Base-by-base conservation (phyloP, 2,329 filamentous ascomycete genomes). In the Fusarium ramigenum region DNA sequence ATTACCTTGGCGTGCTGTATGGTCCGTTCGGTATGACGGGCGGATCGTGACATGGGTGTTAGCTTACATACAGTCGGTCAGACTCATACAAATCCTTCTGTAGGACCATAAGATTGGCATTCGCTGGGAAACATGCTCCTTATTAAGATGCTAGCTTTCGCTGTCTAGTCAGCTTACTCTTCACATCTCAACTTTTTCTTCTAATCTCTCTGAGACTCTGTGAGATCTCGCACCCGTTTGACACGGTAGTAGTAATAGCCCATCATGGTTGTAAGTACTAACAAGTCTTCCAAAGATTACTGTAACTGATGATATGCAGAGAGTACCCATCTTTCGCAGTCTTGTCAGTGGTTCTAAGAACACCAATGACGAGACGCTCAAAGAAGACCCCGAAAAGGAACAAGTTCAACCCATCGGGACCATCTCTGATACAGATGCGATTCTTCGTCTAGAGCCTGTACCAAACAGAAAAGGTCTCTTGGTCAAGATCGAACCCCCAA, bases 401-500 rank as follows among this genome's bases (percentile, higher is more conserved):
- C 28, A 53, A 1, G 36, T 19, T 19, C 11, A 36, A 1, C 9
- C 43, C 9, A n/a, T 30, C 4, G 36, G 32, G 0, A 39, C 15
- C 37, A 53, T 70, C 57, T 36, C 61, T n/a, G 23, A 60, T 4
- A 63, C 72, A 11, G 70, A 76, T 19, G 71, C 63, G 3, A 16
- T 72, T n/a, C 69, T 82, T n/a, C 70, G 73, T n/a, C 79, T 88
- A 10, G 83, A 87, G 56, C 81, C 84, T 0, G 64, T 87, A 8
- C 72, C 80, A 1, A 74, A 77, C 7, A 73, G 76, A 5, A 79
- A 85, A 15, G 84, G 84, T 3, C 74, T 89, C 4, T 59, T 89
- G 7, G 77, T 88, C 71, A 85, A 83, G 52, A 78, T 89, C 16
- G 78, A 83, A 9, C 85, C 87, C 1, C 87, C 87, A 0, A 78